Conservation (phyloP, 2,329 filamentous ascomycete genomes). For the Calcarisporium arbuscula region DNA sequence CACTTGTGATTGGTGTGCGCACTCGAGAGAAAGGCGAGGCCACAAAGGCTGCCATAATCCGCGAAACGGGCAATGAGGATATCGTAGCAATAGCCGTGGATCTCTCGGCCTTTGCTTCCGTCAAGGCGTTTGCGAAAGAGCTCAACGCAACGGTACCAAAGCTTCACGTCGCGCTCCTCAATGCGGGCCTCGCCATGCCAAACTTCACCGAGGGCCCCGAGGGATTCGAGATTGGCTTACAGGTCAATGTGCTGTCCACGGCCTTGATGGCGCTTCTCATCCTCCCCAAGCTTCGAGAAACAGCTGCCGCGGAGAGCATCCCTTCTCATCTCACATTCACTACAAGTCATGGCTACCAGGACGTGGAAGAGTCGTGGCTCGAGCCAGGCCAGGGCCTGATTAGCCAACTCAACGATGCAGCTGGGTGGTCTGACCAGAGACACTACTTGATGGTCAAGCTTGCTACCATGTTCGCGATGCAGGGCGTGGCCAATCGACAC, state of each 20-base stretch:
- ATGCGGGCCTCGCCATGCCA: slow-evolving; percentile 35
- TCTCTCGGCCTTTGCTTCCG: slow-evolving; percentile 36
- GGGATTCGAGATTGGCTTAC: slow-evolving; percentile 44
- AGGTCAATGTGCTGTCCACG: slow-evolving; percentile 53
- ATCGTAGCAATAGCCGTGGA: slow-evolving; percentile 39
- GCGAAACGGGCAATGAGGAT: slow-evolving; percentile 21
- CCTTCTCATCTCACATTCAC: slow-evolving; percentile 36
- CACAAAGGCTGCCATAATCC: slow-evolving; percentile 29
- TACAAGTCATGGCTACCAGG: slow-evolving; percentile 15
- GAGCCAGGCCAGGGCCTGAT: slow-evolving; percentile 9
- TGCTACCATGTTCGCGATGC: slow-evolving; percentile 27
- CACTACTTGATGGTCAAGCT: slow-evolving; percentile 24
- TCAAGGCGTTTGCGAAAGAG: slow-evolving; percentile 32
- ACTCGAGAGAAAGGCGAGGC: slow-evolving; percentile 32
- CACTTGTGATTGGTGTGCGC: slow-evolving; percentile 40
- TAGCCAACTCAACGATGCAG: slow-evolving; percentile 9
- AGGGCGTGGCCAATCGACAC: slow-evolving; percentile 24
- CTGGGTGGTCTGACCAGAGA: slow-evolving; percentile 11
- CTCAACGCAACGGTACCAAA: slow-evolving; percentile 26
- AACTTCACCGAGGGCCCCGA: slow-evolving; percentile 28
- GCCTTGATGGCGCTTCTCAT: slow-evolving; percentile 46
- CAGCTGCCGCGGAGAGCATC: slow-evolving; percentile 12
- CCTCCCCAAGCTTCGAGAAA: slow-evolving; percentile 35
- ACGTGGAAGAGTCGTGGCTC: slow-evolving; percentile 11
- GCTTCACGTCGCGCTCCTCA: slow-evolving; percentile 38